Base-by-base conservation (phyloP, 2,329 filamentous ascomycete genomes). In the Aspergillus japonicus region DNA sequence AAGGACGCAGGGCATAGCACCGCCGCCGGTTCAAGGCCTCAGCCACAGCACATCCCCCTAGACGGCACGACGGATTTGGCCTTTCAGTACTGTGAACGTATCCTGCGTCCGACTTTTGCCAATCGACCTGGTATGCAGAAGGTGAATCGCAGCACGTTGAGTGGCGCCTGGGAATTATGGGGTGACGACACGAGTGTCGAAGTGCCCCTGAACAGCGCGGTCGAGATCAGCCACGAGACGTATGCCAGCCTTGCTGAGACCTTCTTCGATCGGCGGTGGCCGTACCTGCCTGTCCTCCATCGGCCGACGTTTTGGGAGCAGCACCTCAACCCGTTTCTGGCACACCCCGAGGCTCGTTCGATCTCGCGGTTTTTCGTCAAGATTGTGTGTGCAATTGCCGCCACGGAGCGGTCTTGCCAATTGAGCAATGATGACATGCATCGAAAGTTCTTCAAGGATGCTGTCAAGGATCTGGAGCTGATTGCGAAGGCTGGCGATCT, bases 261-360 rank as follows among this genome's bases (percentile, higher is more conserved):
- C 8, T 71, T 70, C 47, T 71, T 71, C 42, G 62, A 61, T 35
- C 53, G 59, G n/a, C 58, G 67, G 52, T 70, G 67, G 69, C 66
- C 68, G 4, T 68, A 69, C 48, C 55, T 68, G 10, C 68, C 68
- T 12, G 61, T 69, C 4, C 54, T 70, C 2, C 67, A 70, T 50
- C 60, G 61, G 53, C 62, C 61, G 1, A 61, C 61, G 2, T 69
- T 69, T 44, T 33, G 62, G n/a, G 53, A 61, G 7, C 42, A 65
- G 14, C 57, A 65, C 29, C 58, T 62, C 19, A 53, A 16, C 47
- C 39, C 57, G 26, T 55, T 55, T n/a, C 12, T 55, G 12, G 19
- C 50, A 4, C 39, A 31, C 5, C 51, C 49, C 4, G 48, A 48
- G 16, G 31, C n/a, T 16, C 16, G 33, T 4, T 33, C 47, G 2